A percentile compares a stretch with the other conserved stretches of the same genome.
Evolutionary conservation across 208 protist species (phyloP).

Genomic region (Trypanosoma scelopori): DNA sequence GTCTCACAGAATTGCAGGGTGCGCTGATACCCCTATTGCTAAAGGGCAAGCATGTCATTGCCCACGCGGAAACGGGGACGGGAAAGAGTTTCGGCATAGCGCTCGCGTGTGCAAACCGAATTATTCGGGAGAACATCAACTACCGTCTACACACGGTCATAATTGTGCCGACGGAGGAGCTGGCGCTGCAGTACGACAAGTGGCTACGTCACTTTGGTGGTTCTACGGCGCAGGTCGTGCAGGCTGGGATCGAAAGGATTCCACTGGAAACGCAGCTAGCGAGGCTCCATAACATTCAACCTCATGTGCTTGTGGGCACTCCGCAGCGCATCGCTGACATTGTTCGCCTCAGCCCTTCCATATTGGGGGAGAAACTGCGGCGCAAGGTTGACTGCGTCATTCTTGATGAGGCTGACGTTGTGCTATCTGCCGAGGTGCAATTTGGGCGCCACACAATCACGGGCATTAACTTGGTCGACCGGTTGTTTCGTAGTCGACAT

Average conservation of each 20-base stretch:
- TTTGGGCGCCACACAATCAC: conserved; percentile 44
- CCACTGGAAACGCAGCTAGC: conserved; percentile 79
- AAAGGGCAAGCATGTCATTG: conserved; percentile 89
- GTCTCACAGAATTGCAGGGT: conserved; percentile 84
- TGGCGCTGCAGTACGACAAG: conserved; percentile 89
- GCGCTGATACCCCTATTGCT: conserved; percentile 84
- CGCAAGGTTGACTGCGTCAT: conserved; percentile 90
- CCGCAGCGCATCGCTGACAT: conserved; percentile 81
- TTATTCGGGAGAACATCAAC: conserved; percentile 79
- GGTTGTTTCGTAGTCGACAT: conserved; percentile 59
- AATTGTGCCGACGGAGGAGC: conserved; percentile 83
- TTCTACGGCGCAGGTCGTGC: conserved; percentile 73
- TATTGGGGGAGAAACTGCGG: conserved; percentile 83
- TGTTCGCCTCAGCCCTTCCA: conserved; percentile 51
- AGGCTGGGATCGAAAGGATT: conserved; percentile 74
- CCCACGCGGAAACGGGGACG: conserved; percentile 86
- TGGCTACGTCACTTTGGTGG: conserved; percentile 87
- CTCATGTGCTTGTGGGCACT: conserved; percentile 88
- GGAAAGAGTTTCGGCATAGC: conserved; percentile 91
- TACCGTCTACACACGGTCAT: conserved; percentile 89
- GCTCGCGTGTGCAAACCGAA: conserved; percentile 81
- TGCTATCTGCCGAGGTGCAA: conserved; percentile 37
- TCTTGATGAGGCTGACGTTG: conserved; percentile 85
- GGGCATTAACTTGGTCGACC: conserved; percentile 75
- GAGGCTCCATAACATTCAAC: conserved; percentile 86